Conservation (phyloP, 2,329 filamentous ascomycete genomes). For the Orbilia oligospora region DNA sequence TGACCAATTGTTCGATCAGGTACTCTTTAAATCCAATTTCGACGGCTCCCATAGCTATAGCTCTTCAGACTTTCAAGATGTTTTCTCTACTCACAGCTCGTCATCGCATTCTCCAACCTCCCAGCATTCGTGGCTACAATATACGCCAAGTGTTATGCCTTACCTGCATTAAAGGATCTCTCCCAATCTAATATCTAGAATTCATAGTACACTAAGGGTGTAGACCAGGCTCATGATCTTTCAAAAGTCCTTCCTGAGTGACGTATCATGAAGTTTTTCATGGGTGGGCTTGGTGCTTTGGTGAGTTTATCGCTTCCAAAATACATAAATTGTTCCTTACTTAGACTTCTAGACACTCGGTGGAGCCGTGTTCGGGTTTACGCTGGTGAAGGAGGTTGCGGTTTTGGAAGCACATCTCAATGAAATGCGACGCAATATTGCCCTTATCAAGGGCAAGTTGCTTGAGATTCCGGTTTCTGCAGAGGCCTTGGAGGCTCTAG, state of each 20-base stretch:
- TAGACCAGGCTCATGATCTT: not conserved
- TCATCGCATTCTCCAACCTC: conserved; percentile 23
- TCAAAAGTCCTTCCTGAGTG: not conserved
- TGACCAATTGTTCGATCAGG: too few relatives aligned
- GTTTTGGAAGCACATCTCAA: conserved; percentile 4
- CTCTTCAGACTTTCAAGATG: not conserved
- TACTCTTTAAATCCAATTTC: too few relatives aligned
- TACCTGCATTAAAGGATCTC: conserved; percentile 18
- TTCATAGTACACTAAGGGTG: conserved; percentile 6
- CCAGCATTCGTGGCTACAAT: not conserved
- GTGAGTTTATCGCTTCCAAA: conserved; percentile 24
- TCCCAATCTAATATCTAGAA: conserved; percentile 8
- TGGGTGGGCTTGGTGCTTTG: conserved; percentile 2
- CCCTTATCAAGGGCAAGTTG: conserved; percentile 4
- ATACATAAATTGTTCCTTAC: conserved; percentile 13
- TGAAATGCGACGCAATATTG: conserved; percentile 8
- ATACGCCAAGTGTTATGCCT: conserved; percentile 23
- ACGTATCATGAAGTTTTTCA: not conserved
- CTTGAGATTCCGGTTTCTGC: conserved; percentile 2
- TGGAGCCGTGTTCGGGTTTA: conserved; percentile 6
- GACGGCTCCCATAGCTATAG: too few relatives aligned
- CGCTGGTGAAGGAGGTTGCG: not conserved
- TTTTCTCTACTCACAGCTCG: conserved; percentile 6
- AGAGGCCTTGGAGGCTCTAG: conserved; percentile 1
- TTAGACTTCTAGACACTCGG: conserved; percentile 14